Evolutionary conservation across 2,329 filamentous ascomycete genomes (phyloP), one percentile per base, ranked within the genome.

Genomic region (Emericellopsis cladophorae): DNA sequence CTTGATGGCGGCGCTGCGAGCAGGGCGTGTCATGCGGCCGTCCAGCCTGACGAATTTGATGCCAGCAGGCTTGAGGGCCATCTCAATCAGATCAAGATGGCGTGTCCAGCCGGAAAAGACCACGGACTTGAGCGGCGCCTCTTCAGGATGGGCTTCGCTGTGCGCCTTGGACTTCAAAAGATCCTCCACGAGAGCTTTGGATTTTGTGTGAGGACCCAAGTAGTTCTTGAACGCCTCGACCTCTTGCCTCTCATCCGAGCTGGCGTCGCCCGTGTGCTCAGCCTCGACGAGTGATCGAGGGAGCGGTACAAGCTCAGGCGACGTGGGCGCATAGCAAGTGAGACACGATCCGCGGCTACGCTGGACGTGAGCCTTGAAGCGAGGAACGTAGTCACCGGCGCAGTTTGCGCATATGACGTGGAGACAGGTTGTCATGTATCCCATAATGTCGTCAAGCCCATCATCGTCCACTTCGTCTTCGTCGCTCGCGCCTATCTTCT

Each of bases 91-190:
- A 56, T 96, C 89, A 14, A 98, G 76, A 55, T 96, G 89, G 0
- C 84, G 81, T 0, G 92, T 96, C 89, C 92, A 96, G n/a, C 81
- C 81, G 0, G 88, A 95, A 61, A 96, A 96, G 7, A 98, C 79
- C 12, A 98, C 88, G 22, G 86, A 92, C 58, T 95, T 96, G 61
- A 86, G 83, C 0, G 89, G 89, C 1, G 77, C 74, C 53, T 89
- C 76, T 10, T 74, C 63, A 0, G 78, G 75, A 9, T 75, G 66
- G 0, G 63, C 64, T 31, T 72, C 69, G 44, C 78, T 85, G 54
- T 81, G 75, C 1, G 67, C 66, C 43, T 78, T 76, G 40, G 78
- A 76, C 39, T 70, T 66, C 2, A 83, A 59, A 7, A 98, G 72
- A 46, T 86, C 79, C n/a, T 80, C 67, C 0, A 98, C 55, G 2